Evolutionary conservation across 1,139 yeast species (phyloP), one percentile per base, ranked within the genome.

Genomic region (Taphrina betulina): DNA sequence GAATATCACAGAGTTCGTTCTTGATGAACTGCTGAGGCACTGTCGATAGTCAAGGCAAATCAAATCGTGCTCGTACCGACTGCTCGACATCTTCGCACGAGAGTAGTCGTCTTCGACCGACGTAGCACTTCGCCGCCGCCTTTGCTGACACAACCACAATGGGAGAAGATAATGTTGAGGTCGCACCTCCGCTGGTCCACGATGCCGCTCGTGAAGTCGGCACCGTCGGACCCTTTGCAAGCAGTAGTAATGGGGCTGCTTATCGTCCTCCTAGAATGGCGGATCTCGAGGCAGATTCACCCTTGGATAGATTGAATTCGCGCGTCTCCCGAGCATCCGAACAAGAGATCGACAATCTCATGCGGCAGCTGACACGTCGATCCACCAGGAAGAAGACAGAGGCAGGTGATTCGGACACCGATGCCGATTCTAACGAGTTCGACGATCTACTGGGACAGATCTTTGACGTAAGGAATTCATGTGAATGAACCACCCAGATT

Each of bases 391-490:
- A 37, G n/a, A 31, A 36, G 19, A 14, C 24, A 14, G 2, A 26
- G 23, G n/a, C 38, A 12, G 38, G 24, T 2, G 46, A 23, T 17
- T 29, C 22, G 5, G 45, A 20, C 19, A 26, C 22, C 4, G 44
- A 24, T 23, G 22, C 23, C 5, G 45, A 29, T 22, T 22, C 24
- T 26, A 50, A 38, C 28, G 46, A 31, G 19, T 50, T 50, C 40
- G 40, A 50, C 31, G 54, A 50, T 16, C 33, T 50, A 10, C 40
- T 50, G 14, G 54, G 40, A 24, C 46, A 50, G 20, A 50, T 50
- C 34, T 50, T 50, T 12, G 54, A 50, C 14, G 45, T 41, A 41
- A 26, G 45, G 4, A 3, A 10, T 22, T 14, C 29, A 8, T 8
- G 14, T 5, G 14, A 8, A 8, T 34, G 10, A 8, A 16, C 8